Conservation (phyloP, 208 protist genomes). For the Wallacemonas sp. region DNA sequence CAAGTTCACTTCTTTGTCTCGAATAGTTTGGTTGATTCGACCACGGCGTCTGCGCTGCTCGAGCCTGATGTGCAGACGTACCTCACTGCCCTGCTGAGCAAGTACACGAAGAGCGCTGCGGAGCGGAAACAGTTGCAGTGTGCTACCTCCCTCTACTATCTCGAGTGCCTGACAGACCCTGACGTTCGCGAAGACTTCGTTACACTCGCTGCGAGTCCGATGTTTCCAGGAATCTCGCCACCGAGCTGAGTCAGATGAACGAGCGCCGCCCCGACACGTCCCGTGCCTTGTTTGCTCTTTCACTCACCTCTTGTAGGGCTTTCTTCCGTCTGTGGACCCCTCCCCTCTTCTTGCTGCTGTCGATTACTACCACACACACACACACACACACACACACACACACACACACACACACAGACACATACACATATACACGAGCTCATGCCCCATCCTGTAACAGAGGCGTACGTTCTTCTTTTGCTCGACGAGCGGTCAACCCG, state of each 20-base stretch:
- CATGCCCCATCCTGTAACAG: too few relatives aligned
- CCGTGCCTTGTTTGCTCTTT: background rate
- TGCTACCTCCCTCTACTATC: constrained; percentile 49
- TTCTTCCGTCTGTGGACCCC: too few relatives aligned
- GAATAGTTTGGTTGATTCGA: constrained; percentile 36
- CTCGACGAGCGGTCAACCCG: too few relatives aligned
- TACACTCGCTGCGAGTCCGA: constrained; percentile 47
- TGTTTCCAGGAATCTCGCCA: constrained; percentile 30
- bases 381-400: too few relatives aligned
- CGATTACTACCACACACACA: too few relatives aligned
- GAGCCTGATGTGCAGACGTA: constrained; percentile 56
- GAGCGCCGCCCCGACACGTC: background rate
- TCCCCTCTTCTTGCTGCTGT: too few relatives aligned
- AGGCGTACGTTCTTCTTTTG: too few relatives aligned
- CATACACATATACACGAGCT: too few relatives aligned
- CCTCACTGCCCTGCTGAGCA: constrained; percentile 41
- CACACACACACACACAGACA: too few relatives aligned
- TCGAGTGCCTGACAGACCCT: constrained; percentile 74
- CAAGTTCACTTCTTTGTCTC: constrained; percentile 66
- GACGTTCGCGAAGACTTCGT: constrained; percentile 62
- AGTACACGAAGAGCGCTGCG: constrained; percentile 44
- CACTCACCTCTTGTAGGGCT: background rate
- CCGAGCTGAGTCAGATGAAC: background rate
- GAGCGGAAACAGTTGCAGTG: constrained; percentile 46
- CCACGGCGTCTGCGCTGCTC: constrained; percentile 41